Evolutionary conservation across 2,329 filamentous ascomycete genomes (phyloP).

Genomic region (Stachybotrys chartarum): DNA sequence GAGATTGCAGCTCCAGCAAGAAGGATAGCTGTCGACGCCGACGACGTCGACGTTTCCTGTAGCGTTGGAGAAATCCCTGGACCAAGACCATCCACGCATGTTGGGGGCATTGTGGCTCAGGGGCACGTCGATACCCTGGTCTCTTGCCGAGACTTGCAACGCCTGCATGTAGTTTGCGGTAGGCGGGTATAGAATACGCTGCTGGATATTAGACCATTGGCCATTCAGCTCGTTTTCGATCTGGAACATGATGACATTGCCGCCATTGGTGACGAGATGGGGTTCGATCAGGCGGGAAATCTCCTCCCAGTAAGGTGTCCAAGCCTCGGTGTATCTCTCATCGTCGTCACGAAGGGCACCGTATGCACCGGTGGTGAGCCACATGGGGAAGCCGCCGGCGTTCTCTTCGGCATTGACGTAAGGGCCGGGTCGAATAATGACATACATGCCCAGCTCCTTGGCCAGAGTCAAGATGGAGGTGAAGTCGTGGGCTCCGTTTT

Average conservation of each 20-base stretch:
- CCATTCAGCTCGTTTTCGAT: constrained; percentile 48
- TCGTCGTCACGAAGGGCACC: constrained; percentile 46
- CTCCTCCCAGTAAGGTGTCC: constrained; percentile 44
- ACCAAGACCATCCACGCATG: constrained; percentile 50
- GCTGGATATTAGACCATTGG: constrained; percentile 32
- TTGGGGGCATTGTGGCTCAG: constrained; percentile 54
- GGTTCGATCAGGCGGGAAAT: constrained; percentile 43
- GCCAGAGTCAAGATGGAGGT: constrained; percentile 38
- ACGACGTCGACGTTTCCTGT: constrained; percentile 49
- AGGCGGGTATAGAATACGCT: constrained; percentile 38
- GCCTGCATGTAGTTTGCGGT: constrained; percentile 50
- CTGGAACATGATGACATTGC: constrained; percentile 46
- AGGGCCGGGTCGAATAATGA: constrained; percentile 45
- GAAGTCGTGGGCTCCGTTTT: constrained; percentile 34
- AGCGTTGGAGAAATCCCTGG: constrained; percentile 48
- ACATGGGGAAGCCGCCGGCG: constrained; percentile 54
- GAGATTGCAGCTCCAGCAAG: constrained; percentile 58
- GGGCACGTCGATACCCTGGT: constrained; percentile 51
- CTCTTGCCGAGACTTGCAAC: constrained; percentile 44
- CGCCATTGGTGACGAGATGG: constrained; percentile 49
- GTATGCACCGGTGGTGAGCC: constrained; percentile 54
- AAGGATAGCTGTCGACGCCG: constrained; percentile 45
- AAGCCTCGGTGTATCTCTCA: constrained; percentile 42
- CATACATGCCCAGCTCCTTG: constrained; percentile 36
- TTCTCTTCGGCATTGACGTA: constrained; percentile 60